Percentiles rank a stretch among this genome's conserved stretches.
Conservation (phyloP, 1,284 basidiomycete genomes). For the Ustilago tritici region DNA sequence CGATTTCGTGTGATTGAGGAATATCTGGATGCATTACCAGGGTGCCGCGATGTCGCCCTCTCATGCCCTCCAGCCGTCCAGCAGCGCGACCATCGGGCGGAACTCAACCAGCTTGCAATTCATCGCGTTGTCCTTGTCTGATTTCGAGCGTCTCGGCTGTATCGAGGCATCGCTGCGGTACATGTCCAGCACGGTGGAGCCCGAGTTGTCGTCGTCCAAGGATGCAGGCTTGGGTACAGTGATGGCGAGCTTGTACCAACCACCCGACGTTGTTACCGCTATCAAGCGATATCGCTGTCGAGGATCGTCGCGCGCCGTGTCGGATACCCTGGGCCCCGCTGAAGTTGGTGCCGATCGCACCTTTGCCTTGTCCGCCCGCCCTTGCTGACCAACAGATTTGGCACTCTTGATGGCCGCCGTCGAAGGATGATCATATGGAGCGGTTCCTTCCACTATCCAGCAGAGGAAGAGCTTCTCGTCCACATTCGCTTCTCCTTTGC, state of each 20-base stretch:
- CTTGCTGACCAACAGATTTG: not conserved
- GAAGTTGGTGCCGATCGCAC: not conserved
- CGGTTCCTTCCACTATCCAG: conserved; percentile 42
- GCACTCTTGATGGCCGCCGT: not conserved
- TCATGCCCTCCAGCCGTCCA: conserved; percentile 40
- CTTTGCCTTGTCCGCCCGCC: conserved; percentile 8
- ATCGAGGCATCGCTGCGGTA: conserved; percentile 37
- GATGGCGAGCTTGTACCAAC: conserved; percentile 60
- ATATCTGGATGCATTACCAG: not conserved
- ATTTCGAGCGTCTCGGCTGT: conserved; percentile 5
- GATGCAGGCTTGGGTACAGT: conserved; percentile 5
- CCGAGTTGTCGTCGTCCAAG: not conserved
- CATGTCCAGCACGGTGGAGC: conserved; percentile 57
- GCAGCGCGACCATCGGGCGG: conserved; percentile 36
- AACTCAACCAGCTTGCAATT: conserved; percentile 38
- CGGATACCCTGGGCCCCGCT: not conserved
- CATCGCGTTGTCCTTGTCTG: conserved; percentile 15
- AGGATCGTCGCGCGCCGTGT: not conserved
- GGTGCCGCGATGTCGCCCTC: not conserved
- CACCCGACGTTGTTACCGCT: conserved; percentile 61
- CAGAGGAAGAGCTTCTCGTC: conserved; percentile 60
- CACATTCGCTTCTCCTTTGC: conserved; percentile 55
- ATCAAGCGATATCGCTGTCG: conserved; percentile 36
- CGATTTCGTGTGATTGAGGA: not conserved
- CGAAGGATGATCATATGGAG: not conserved